Evolutionary conservation across 495 filamentous ascomycete species (phyloP), one percentile per base, ranked within the genome.

Genomic region (Cercophora samala): DNA sequence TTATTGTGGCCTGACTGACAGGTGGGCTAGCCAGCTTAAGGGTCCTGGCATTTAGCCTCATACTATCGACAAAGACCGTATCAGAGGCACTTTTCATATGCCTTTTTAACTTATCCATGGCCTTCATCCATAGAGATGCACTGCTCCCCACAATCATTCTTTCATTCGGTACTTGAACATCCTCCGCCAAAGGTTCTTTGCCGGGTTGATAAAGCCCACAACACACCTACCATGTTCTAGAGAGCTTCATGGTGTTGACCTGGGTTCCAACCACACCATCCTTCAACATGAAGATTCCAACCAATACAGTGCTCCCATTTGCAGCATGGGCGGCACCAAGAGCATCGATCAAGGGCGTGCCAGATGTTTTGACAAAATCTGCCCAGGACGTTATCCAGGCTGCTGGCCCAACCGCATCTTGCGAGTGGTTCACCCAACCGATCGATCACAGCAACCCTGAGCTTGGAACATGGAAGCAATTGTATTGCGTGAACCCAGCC

Each of bases 401-500:
- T 6, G 64, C 62, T 19, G 59, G 52, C 22, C 6, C 63, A 19
- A 54, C 54, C 6, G 56, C 61, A 1, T 68, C 68, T 5, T 74
- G 72, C 17, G 67, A 65, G 15, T 72, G 70, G 67, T 74, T 74
- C 60, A 59, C 25, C 18, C 72, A 74, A 60, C 72, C 72, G 17
- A 42, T 74, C 19, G 70, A 74, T 60, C 70, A 74, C 68, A 58
- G 70, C 24, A 64, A 74, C 22, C 3, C 58, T 21, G 66, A 25
- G 17, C 21, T 67, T 4, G 70, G 70, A 19, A 64, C 64, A 66
- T 72, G 72, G 72, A 13, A 64, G 1, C 72, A 74, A 29, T 54
- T 72, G 19, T 74, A 72, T 23, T 74, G 70, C 37, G 72, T 74
- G 1, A 72, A 67, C 25, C 60, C 68, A 5, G 65, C 67, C 51